A percentile compares a stretch with the other conserved stretches of the same genome.
phyloP scores from a whole-genome alignment of 768 basidiomycete species.

The Russula virescens region DNA sequence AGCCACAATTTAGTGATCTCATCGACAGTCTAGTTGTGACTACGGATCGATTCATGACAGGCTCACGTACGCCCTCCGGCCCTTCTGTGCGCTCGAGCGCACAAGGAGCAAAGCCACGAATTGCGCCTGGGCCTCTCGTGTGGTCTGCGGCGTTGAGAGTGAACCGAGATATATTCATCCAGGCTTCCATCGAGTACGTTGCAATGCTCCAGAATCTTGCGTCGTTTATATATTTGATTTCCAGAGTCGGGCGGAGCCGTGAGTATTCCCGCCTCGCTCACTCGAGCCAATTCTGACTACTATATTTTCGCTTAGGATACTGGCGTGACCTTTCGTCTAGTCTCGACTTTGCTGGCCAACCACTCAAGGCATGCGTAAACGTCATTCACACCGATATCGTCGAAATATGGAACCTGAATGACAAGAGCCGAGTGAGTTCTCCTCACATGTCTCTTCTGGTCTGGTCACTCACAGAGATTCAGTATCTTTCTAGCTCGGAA shows the following conservation, averaged over 20 bases:
- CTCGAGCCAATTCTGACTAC: not conserved
- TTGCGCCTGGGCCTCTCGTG: not conserved
- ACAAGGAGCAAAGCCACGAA: not conserved
- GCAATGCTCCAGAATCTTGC: not conserved
- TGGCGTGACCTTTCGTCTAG: constrained; percentile 3
- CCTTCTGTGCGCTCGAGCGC: not conserved
- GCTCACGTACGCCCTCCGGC: not conserved
- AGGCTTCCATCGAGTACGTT: constrained; percentile 9
- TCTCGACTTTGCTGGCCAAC: constrained; percentile 36
- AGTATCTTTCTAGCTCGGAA: not conserved
- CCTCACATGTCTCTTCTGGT: not conserved
- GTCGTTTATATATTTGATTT: not conserved
- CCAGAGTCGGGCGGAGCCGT: not conserved
- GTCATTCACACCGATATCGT: constrained; percentile 1
- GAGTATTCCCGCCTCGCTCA: not conserved
- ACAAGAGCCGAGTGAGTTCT: not conserved
- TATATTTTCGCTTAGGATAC: not conserved
- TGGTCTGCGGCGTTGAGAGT: constrained; percentile 5
- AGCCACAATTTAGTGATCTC: not conserved
- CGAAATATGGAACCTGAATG: constrained; percentile 2
- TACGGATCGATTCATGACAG: not conserved
- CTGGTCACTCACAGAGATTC: not conserved
- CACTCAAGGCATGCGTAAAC: constrained; percentile 59
- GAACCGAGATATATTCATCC: not conserved
- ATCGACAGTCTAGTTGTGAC: not conserved